Base-by-base conservation (phyloP, 2,329 filamentous ascomycete genomes). In the Curvularia verruculosa region DNA sequence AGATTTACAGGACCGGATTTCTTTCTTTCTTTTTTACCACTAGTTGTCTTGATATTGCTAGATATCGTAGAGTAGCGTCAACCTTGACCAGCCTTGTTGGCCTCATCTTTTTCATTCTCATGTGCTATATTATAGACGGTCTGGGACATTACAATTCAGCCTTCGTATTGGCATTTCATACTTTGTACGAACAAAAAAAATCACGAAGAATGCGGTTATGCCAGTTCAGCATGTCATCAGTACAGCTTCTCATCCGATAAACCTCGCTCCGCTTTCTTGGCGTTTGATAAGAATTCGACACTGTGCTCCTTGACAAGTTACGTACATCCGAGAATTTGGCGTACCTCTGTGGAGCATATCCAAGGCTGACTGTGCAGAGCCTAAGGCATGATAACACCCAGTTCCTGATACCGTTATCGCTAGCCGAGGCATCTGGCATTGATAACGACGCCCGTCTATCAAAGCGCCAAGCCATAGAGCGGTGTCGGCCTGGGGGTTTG, bases 41-140 rank as follows among this genome's bases (percentile, higher is more conserved):
- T n/a, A n/a, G n/a, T n/a, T 26, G 24, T 45, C 31, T 24, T 10
- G 23, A 24, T 10, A 26, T 36, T 34, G 15, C 24, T 18, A 18
- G 13, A 34, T 40, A 26, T 12, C 28, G 15, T 8, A 31, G 39
- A 15, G 18, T 34, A 48, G 21, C 43, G 23, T 21, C 19, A 36
- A 47, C 18, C 21, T 7, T 43, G 21, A 18, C 34, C 9, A n/a
- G 29, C 21, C 24, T 19, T 34, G 23, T 10, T 13, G 37, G 3
- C 13, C 18, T 54, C 15, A 28, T 21, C 10, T n/a, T 37, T 26
- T 26, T 29, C 8, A 55, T 58, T 41, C 41, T 40, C 13, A 55
- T 43, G 23, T 49, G 39, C 44, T 51, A 44, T 48, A 41, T 19
- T 31, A 64, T 64, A 62, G 59, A 62, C 47, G 40, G 45, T 45